Evolutionary conservation across 1,284 basidiomycete species (phyloP).

Genomic region (Neolentinus lepideus): DNA sequence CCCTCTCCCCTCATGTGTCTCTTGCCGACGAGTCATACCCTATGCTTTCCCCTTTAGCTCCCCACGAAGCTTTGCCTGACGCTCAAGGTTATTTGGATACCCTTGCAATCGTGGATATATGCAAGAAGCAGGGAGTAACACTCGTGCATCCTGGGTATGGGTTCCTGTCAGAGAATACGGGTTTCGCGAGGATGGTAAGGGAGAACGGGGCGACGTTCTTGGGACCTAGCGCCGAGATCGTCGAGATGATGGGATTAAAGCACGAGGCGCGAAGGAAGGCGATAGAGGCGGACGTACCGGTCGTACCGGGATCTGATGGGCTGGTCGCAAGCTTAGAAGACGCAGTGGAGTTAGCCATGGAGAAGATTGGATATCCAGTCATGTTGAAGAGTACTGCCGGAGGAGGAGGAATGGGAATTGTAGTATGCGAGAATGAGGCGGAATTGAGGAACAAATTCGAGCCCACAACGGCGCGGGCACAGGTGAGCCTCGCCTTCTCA

Average conservation of each 20-base stretch:
- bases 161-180: constrained; percentile 60
- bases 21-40: constrained; percentile 41
- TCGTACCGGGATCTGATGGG: constrained; percentile 52
- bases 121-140: constrained; percentile 36
- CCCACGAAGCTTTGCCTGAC: constrained; percentile 13
- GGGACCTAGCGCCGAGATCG: constrained; percentile 48
- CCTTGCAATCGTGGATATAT: constrained; percentile 35
- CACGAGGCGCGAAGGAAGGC: constrained; percentile 52
- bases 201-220: constrained; percentile 50
- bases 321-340: constrained; percentile 35
- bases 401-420: constrained; percentile 68
- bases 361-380: constrained; percentile 42
- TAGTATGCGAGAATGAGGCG: constrained; percentile 40
- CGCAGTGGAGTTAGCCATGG: constrained; percentile 30
- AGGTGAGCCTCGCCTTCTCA: constrained; percentile 24
- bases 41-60: constrained; percentile 18
- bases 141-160: constrained; percentile 64
- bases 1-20: constrained; percentile 44
- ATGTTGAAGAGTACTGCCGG: constrained; percentile 68
- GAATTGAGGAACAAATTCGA: constrained; percentile 33
- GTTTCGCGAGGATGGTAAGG: constrained; percentile 44
- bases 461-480: constrained; percentile 33
- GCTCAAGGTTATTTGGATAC: constrained; percentile 34
- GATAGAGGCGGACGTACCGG: constrained; percentile 36
- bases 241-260: constrained; percentile 56